Evolutionary conservation across 441 rosid species (phyloP).

Genomic region (Adansonia rubrostipa): DNA sequence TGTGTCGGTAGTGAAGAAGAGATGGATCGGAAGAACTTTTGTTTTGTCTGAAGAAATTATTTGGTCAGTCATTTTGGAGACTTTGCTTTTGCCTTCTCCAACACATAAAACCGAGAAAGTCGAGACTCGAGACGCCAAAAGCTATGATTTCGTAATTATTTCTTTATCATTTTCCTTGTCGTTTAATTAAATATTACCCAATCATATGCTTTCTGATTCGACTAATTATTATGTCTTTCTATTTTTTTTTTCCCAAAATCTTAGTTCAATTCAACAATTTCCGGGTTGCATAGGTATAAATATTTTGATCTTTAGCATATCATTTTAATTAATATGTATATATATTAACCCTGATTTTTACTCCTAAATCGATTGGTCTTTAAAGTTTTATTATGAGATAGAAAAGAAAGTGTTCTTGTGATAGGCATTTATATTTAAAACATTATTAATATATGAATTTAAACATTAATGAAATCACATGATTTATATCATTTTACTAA

Average conservation of each 20-base stretch:
- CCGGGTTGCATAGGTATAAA: not conserved
- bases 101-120: conserved; percentile 42
- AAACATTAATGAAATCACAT: no score
- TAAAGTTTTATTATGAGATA: no score
- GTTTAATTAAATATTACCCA: conserved; percentile 25
- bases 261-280: not conserved
- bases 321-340: not conserved
- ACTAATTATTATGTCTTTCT: conserved; percentile 5
- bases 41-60: conserved; percentile 27
- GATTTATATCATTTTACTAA: no score
- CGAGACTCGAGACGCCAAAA: conserved; percentile 34
- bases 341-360: no score
- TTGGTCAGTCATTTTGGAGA: conserved; percentile 25
- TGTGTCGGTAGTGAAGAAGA: conserved; percentile 10
- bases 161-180: conserved; percentile 33
- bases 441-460: no score
- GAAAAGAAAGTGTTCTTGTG: no score
- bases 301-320: not conserved
- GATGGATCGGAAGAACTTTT: conserved; percentile 10
- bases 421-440: no score
- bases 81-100: conserved; percentile 45
- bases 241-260: not conserved
- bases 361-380: no score
- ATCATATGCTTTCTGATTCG: conserved; percentile 37
- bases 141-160: conserved; percentile 28